Evolutionary conservation across 371 early-diverging fungal species (phyloP).

Genomic region (Funneliformis caledonium): DNA sequence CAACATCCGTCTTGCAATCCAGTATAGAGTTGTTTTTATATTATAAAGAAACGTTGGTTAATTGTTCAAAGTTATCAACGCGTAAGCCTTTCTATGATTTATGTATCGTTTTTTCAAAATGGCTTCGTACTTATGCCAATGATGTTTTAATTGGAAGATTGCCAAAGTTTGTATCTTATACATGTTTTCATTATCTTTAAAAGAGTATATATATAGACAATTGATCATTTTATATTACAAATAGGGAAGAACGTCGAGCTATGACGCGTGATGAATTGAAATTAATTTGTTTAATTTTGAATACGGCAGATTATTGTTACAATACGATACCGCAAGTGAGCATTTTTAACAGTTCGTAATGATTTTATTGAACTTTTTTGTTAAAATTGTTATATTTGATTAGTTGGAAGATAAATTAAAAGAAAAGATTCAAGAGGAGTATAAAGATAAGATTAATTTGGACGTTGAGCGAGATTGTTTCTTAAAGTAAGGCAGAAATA

Average conservation of each 20-base stretch:
- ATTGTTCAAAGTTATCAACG: slow-evolving; percentile 84
- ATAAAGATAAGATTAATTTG: slow-evolving; percentile 69
- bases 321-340: slow-evolving; percentile 81
- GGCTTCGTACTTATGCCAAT: slow-evolving; percentile 75
- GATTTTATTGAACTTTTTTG: neutral
- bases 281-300: slow-evolving; percentile 77
- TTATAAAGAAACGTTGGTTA: slow-evolving; percentile 85
- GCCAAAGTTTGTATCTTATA: slow-evolving; percentile 53
- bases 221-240: neutral
- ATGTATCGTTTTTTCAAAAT: slow-evolving; percentile 75
- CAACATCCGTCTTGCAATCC: slow-evolving; percentile 73
- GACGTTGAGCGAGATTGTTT: slow-evolving; percentile 76
- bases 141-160: slow-evolving; percentile 69
- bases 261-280: slow-evolving; percentile 64
- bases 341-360: neutral
- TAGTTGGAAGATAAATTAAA: slow-evolving; percentile 85
- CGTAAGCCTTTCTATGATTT: slow-evolving; percentile 83
- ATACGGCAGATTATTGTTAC: slow-evolving; percentile 93
- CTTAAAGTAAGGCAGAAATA: slow-evolving; percentile 52
- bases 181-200: neutral
- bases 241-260: slow-evolving; percentile 68
- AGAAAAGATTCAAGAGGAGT: slow-evolving; percentile 75
- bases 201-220: neutral
- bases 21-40: slow-evolving; percentile 89
- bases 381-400: neutral